Evolutionary conservation across 768 basidiomycete genomes (phyloP).

Genomic region (Floccularia luteovirens): DNA sequence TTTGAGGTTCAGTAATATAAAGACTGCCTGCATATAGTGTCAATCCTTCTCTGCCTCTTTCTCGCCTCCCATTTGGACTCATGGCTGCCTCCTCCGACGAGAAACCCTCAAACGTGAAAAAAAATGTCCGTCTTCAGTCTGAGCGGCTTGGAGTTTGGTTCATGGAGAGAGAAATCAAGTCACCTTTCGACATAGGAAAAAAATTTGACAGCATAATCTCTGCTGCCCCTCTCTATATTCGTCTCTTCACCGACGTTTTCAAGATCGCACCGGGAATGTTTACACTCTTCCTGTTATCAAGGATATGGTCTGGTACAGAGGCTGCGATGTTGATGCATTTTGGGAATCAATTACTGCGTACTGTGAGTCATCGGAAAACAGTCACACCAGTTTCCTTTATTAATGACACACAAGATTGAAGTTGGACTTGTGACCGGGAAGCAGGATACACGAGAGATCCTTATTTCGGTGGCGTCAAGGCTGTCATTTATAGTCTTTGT

Average conservation of each 20-base stretch:
- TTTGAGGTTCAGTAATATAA: too few species aligned
- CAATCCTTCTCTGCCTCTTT: too few species aligned
- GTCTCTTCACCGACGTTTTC: conserved; percentile 16
- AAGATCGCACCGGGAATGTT: conserved; percentile 11
- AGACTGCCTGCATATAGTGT: too few species aligned
- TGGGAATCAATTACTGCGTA: conserved; percentile 12
- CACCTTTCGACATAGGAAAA: conserved; percentile 3
- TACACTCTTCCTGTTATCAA: conserved; percentile 11
- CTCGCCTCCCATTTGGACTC: too few species aligned
- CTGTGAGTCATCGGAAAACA: conserved; percentile 7
- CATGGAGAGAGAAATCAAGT: conserved; percentile 6
- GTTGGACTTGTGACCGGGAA: conserved; percentile 11
- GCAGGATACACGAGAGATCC: conserved; percentile 10
- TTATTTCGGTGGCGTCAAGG: conserved; percentile 9
- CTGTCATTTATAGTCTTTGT: conserved; percentile 11
- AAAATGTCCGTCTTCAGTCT: conserved; percentile 8
- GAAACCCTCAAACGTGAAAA: neutral
- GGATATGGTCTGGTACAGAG: conserved; percentile 16
- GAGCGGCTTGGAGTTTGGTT: conserved; percentile 14
- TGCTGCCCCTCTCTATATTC: conserved; percentile 11
- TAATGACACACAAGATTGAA: conserved; percentile 11
- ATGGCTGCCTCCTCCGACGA: too few species aligned
- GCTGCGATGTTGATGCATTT: conserved; percentile 17
- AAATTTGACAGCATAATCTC: conserved; percentile 6
- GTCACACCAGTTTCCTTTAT: neutral